Evolutionary conservation across 306 rosid genomes (phyloP).

Genomic region (Citrullus mucosospermus): DNA sequence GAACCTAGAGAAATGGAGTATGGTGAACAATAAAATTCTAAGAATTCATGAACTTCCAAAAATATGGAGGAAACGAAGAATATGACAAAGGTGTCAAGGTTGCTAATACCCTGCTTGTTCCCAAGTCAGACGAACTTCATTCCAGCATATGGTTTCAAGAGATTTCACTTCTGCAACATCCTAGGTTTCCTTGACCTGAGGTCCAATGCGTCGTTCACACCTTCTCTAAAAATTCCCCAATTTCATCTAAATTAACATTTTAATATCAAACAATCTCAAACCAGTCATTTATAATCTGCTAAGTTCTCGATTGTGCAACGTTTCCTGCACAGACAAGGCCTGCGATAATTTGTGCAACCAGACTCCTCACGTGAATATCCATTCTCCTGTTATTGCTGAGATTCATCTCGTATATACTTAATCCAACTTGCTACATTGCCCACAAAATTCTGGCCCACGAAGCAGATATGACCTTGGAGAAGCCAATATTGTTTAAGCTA

Average conservation of each 20-base stretch:
- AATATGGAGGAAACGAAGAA: neutral
- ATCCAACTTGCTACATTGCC: neutral
- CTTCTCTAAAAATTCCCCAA: neutral
- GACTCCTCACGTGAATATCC: neutral
- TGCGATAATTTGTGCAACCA: neutral
- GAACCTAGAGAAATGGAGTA: neutral
- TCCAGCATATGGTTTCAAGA: neutral
- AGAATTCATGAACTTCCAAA: neutral
- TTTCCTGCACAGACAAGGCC: neutral
- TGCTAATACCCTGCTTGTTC: neutral
- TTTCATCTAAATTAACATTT: neutral
- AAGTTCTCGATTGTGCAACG: neutral
- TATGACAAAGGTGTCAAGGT: neutral
- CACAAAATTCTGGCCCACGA: neutral
- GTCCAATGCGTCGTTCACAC: neutral
- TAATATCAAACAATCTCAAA: neutral
- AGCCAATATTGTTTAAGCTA: neutral
- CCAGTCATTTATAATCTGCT: neutral
- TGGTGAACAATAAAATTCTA: neutral
- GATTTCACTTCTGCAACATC: neutral
- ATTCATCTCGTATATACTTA: neutral
- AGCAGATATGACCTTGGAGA: neutral
- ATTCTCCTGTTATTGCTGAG: neutral
- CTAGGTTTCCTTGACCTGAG: neutral
- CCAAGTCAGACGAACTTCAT: neutral